Evolutionary conservation across 176 grass and related monocot species (phyloP), one percentile per base, ranked within the genome.

Genomic region (Alopecurus myosuroides): DNA sequence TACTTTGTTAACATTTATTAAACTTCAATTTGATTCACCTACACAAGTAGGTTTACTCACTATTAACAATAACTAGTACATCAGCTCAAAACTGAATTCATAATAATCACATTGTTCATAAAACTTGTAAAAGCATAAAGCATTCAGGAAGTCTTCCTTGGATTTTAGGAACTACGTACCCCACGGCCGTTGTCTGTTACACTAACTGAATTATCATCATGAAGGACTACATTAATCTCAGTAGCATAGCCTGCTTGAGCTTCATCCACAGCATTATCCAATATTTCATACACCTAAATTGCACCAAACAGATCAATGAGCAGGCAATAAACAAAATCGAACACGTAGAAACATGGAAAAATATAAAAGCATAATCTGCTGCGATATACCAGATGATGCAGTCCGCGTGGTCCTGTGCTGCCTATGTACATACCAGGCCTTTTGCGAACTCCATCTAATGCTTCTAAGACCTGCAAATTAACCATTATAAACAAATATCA

Each of bases 341-440:
- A 84, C 29, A 51, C 23, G 44, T 81, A 12, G 23, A 65, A 60
- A 64, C 36, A 76, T 30, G 51, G 3, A 29, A 58, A 79, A 46
- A 80, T 19, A 45, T n/a, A 87, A 48, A 73, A 37, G 12, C 44
- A 53, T 69, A 68, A 86, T 82, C 20, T 70, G 20, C 76, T 72
- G 14, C 4, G 26, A 70, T 76, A 73, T 94, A 99, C 97, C 97
- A 96, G 70, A 88, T 99, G 97, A 87, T 99, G 97, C 81, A 99
- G 88, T 61, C 97, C 93, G 23, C 97, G 93, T 49, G 93, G 84
- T n/a, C 97, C 97, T 72, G 97, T 99, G 88, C 89, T 99, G 71
- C 97, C 97, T 72, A 99, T 96, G 72, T 99, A 99, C 97, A 99
- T 96, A 49, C 93, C 97, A 87, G 97, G 97, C 83, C 97, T 96